phyloP scores from a whole-genome alignment of 768 basidiomycete genomes.

The Sporobolomyces roseus region DNA sequence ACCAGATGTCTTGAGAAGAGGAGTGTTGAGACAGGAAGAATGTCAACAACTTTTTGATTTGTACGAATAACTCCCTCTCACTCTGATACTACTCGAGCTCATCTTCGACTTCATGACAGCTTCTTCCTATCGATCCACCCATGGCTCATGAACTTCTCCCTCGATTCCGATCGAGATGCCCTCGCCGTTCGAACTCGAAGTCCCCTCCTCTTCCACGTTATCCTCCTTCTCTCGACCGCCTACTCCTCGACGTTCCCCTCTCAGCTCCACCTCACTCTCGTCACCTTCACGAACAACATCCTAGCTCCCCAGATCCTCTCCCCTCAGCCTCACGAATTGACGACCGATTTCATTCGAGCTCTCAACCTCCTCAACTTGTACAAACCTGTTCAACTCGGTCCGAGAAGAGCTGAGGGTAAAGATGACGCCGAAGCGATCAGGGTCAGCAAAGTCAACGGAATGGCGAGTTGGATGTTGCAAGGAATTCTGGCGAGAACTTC shows the following conservation, averaged over 20 bases:
- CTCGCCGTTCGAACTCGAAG: slow-evolving; percentile 6
- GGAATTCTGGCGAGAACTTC: slow-evolving; percentile 35
- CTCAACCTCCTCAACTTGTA: slow-evolving; percentile 39
- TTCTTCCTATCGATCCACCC: slow-evolving; percentile 40
- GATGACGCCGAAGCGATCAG: slow-evolving; percentile 37
- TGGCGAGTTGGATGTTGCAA: slow-evolving; percentile 40
- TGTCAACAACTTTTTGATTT: slow-evolving; percentile 41
- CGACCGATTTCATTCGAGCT: slow-evolving; percentile 40
- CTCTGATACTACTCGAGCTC: background rate
- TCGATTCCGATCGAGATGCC: slow-evolving; percentile 37
- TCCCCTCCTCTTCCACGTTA: slow-evolving; percentile 32
- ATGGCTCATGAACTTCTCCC: slow-evolving; percentile 40
- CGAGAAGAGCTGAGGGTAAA: slow-evolving; percentile 29
- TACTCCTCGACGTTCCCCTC: slow-evolving; percentile 39
- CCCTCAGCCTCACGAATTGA: slow-evolving; percentile 41
- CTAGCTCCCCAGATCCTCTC: slow-evolving; percentile 40
- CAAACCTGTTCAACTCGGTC: slow-evolving; percentile 38
- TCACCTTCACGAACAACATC: slow-evolving; percentile 39
- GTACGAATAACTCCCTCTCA: slow-evolving; percentile 2
- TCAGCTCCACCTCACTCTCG: slow-evolving; percentile 40
- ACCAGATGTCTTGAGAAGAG: slow-evolving; percentile 32
- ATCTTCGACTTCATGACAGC: background rate
- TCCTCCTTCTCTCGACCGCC: slow-evolving; percentile 37
- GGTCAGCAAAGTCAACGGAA: slow-evolving; percentile 35
- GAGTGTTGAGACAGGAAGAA: slow-evolving; percentile 26